Evolutionary conservation across 2,329 filamentous ascomycete genomes (phyloP).

Genomic region (Rutstroemia sp.): DNA sequence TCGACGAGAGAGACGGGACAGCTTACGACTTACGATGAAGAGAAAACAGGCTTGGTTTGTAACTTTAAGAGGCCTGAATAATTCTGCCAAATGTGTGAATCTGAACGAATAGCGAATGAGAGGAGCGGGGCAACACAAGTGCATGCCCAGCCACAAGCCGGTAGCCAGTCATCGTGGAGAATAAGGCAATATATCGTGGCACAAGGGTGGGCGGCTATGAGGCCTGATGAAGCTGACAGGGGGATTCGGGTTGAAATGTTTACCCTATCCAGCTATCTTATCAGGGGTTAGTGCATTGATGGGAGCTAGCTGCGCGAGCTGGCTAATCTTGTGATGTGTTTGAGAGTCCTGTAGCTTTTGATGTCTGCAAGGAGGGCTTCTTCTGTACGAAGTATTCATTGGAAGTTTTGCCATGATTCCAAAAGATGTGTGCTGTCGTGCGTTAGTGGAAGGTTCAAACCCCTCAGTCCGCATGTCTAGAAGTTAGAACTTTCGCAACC

Average conservation of each 20-base stretch:
- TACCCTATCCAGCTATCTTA: neutral
- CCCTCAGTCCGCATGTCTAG: no score
- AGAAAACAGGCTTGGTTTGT: neutral
- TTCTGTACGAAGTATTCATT: no score
- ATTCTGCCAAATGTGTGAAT: constrained; percentile 6
- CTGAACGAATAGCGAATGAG: constrained; percentile 3
- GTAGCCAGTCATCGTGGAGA: constrained; percentile 1
- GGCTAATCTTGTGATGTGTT: neutral
- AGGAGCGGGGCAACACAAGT: constrained; percentile 1
- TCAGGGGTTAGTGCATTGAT: neutral
- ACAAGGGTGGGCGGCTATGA: constrained; percentile 7
- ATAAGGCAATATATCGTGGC: neutral
- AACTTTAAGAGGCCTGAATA: neutral
- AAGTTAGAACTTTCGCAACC: no score
- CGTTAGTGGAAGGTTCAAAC: no score
- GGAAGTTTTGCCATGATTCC: no score
- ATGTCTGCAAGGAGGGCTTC: no score
- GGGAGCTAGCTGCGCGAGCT: neutral
- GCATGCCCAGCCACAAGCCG: neutral
- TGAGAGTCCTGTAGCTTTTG: no score
- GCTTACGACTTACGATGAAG: neutral
- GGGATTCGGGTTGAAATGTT: neutral
- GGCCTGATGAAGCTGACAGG: neutral
- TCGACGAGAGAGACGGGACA: neutral
- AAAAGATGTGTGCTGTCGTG: no score